These are phyloP conservation scores for Trametes pubescens DNA, from an alignment of 1,284 basidiomycete species.

Conservation along the genomic window DNA sequence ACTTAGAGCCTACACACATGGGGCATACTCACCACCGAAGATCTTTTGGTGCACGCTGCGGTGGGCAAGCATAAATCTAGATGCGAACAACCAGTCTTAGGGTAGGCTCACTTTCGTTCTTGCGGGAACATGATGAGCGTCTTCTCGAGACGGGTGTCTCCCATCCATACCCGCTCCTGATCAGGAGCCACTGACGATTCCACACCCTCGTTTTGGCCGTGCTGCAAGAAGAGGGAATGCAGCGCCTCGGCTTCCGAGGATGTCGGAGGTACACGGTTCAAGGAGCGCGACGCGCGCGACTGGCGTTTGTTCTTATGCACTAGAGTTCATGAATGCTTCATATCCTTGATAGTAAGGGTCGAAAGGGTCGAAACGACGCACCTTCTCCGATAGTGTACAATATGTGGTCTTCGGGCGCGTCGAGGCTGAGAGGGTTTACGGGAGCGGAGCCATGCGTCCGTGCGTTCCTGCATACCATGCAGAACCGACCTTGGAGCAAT, in stretches of 20 bases:
- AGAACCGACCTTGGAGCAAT: conserved; percentile 63
- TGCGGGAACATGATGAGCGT: conserved; percentile 88
- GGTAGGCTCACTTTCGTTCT: conserved; percentile 73
- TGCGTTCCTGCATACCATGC: conserved; percentile 85
- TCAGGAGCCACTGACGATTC: conserved; percentile 18
- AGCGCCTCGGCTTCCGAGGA: conserved; percentile 71
- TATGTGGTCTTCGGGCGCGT: conserved; percentile 68
- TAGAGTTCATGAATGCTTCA: conserved; percentile 26
- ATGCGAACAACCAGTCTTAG: not conserved
- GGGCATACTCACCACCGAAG: conserved; percentile 63
- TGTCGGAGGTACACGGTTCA: conserved; percentile 77
- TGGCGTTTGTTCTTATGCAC: conserved; percentile 65
- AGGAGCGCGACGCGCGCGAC: conserved; percentile 59
- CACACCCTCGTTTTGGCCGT: conserved; percentile 48
- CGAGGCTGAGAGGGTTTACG: conserved; percentile 71
- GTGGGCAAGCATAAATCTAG: not conserved
- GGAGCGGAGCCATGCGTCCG: conserved; percentile 67
- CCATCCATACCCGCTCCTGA: conserved; percentile 69
- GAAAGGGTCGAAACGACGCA: conserved; percentile 41
- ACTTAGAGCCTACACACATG: not conserved
- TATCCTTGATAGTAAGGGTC: conserved; percentile 39
- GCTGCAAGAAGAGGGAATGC: conserved; percentile 71
- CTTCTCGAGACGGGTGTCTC: conserved; percentile 69
- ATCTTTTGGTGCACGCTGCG: conserved; percentile 80
- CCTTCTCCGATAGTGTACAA: conserved; percentile 76